Conservation (phyloP, 257 asterid species). For the Primulina tabacum region DNA sequence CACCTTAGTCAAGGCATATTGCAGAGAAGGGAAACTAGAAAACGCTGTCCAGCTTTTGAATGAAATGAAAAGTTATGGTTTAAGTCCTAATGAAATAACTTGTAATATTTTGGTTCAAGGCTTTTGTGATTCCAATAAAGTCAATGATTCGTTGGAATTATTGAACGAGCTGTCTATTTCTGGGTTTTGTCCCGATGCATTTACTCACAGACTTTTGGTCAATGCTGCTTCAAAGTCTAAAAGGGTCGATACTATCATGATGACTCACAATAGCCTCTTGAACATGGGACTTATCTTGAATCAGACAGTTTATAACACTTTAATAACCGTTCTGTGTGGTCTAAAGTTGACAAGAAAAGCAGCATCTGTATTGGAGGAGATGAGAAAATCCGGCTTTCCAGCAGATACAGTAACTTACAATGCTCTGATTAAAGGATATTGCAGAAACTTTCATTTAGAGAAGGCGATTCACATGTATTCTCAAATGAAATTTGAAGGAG, state of each 20-base stretch:
- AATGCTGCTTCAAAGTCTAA: slow-evolving; percentile 58
- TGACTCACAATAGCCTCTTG: slow-evolving; percentile 57
- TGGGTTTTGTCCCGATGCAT: slow-evolving; percentile 58
- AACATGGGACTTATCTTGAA: slow-evolving; percentile 63
- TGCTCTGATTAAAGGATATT: slow-evolving; percentile 74
- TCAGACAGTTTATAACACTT: slow-evolving; percentile 45
- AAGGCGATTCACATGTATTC: slow-evolving; percentile 56
- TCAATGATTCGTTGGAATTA: slow-evolving; percentile 51
- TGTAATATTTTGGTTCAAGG: slow-evolving; percentile 36
- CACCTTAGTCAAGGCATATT: slow-evolving; percentile 60
- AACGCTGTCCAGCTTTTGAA: neutral
- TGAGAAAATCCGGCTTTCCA: slow-evolving; percentile 61
- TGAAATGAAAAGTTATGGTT: neutral
- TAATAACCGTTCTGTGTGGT: slow-evolving; percentile 61
- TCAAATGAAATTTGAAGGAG: slow-evolving; percentile 60
- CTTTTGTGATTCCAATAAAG: slow-evolving; percentile 63
- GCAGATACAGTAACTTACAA: slow-evolving; percentile 73
- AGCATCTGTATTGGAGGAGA: slow-evolving; percentile 48
- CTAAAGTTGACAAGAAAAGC: slow-evolving; percentile 84
- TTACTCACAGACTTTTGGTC: slow-evolving; percentile 53
- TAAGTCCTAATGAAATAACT: neutral
- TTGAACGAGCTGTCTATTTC: slow-evolving; percentile 47
- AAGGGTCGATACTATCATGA: slow-evolving; percentile 56
- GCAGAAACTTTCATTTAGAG: slow-evolving; percentile 56
- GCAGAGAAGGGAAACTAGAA: slow-evolving; percentile 46